Evolutionary conservation across 371 early-diverging fungal genomes (phyloP).

Genomic region (Actinomortierella ambigua): DNA sequence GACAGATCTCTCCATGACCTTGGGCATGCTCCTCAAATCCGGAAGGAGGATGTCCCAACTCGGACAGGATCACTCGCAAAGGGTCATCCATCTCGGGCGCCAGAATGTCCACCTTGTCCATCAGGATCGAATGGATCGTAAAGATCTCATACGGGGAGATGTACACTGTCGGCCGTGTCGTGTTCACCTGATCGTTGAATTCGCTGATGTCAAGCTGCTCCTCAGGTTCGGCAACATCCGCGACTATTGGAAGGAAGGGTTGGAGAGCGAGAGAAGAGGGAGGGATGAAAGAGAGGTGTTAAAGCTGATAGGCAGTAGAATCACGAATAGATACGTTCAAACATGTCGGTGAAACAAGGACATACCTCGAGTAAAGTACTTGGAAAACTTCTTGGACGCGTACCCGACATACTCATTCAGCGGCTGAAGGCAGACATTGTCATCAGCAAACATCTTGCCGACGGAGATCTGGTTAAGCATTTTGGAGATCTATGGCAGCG

Average conservation of each 20-base stretch:
- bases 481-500: slow-evolving; percentile 72
- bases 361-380: slow-evolving; percentile 76
- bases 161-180: slow-evolving; percentile 87
- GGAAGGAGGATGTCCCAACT: slow-evolving; percentile 82
- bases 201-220: slow-evolving; percentile 91
- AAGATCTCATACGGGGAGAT: slow-evolving; percentile 91
- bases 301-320: background rate
- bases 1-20: slow-evolving; percentile 50
- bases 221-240: slow-evolving; percentile 85
- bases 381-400: slow-evolving; percentile 74
- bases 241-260: slow-evolving; percentile 54
- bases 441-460: slow-evolving; percentile 72
- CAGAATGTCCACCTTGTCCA: slow-evolving; percentile 72
- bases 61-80: slow-evolving; percentile 76
- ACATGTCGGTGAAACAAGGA: slow-evolving; percentile 4
- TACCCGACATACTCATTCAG: slow-evolving; percentile 81
- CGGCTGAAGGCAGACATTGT: slow-evolving; percentile 76
- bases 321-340: background rate
- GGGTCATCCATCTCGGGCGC: slow-evolving; percentile 73
- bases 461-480: slow-evolving; percentile 92
- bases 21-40: slow-evolving; percentile 58
- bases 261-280: background rate
- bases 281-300: background rate
- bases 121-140: slow-evolving; percentile 81
- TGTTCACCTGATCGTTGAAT: slow-evolving; percentile 82